Base-by-base conservation (phyloP, 2,329 filamentous ascomycete genomes). In the Colletotrichum salicis region DNA sequence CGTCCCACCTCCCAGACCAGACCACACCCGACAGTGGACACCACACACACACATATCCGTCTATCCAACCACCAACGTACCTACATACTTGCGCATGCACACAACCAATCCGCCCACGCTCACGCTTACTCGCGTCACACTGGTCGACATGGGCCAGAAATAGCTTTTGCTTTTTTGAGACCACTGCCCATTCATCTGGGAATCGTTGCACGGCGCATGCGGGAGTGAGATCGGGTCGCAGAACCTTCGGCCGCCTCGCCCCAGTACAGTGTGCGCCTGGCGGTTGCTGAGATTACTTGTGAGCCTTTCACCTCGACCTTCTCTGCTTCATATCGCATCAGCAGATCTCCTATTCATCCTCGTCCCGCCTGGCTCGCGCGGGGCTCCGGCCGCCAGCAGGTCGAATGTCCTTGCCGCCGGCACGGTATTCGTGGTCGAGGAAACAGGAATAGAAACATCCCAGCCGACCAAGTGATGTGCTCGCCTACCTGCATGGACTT, bases 171-270 rank as follows among this genome's bases (percentile, higher is more conserved):
- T 60, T 29, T 45, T 66, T 69, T 35, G 3, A 51, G 58, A 51
- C 55, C 27, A 54, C 64, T 55, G 63, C 29, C 68, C 64, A 63
- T 63, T 64, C 69, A 64, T 61, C 54, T 64, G 70, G 59, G 65
- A 59, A 64, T 60, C 48, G 45, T 69, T 70, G 70, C 65, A 64
- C 65, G 29, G 55, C 70, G 59, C 70, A 72, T 70, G 67, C 70
- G 70, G 67, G 57, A 71, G 67, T 63, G 62, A 72, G 70, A 72
- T 71, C 70, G 61, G 67, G 70, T 72, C 67, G 70, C 70, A 71
- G 70, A 72, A 64, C 55, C 65, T 62, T 61, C 52, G 70, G 33
- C 70, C 67, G 51, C 57, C 61, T 72, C 52, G 45, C 51, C 55
- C 70, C 37, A 45, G 66, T 27, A 35, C 24, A 33, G 27, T 60